These are phyloP conservation scores for Volvox reticuliferus DNA, from an alignment of 139 green algal genomes.

Conservation along the genomic window DNA sequence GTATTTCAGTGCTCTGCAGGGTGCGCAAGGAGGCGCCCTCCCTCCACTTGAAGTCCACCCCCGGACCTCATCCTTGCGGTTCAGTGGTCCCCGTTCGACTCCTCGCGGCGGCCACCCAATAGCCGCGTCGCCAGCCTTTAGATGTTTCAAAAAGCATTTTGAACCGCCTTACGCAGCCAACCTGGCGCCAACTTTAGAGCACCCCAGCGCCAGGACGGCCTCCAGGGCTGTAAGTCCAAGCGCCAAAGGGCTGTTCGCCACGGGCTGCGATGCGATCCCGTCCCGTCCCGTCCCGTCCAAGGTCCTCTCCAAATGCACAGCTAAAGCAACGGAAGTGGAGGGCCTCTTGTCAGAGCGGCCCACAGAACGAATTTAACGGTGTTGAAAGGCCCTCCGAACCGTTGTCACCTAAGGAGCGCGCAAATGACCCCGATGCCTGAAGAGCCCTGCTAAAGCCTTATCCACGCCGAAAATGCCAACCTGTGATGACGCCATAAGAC, in stretches of 20 bases:
- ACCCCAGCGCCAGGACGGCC: constrained; percentile 18
- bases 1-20: neutral
- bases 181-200: neutral
- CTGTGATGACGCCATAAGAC: neutral
- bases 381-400: neutral
- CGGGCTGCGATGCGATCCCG: constrained; percentile 3
- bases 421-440: neutral
- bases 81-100: neutral
- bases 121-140: neutral
- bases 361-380: neutral
- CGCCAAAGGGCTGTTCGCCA: constrained; percentile 8
- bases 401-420: neutral
- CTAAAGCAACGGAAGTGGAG: constrained; percentile 35
- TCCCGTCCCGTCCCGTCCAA: constrained; percentile 26
- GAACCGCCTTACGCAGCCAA: neutral
- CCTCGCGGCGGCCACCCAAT: neutral
- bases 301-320: constrained; percentile 32
- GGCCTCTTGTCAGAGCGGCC: constrained; percentile 24
- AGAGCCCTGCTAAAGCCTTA: neutral
- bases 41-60: constrained; percentile 16
- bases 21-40: neutral
- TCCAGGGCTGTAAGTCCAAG: constrained; percentile 13
- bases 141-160: neutral
- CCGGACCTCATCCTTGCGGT: neutral
- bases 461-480: neutral